phyloP scores from a whole-genome alignment of 305 asterid genomes.

The Fraxinus dipetala region DNA sequence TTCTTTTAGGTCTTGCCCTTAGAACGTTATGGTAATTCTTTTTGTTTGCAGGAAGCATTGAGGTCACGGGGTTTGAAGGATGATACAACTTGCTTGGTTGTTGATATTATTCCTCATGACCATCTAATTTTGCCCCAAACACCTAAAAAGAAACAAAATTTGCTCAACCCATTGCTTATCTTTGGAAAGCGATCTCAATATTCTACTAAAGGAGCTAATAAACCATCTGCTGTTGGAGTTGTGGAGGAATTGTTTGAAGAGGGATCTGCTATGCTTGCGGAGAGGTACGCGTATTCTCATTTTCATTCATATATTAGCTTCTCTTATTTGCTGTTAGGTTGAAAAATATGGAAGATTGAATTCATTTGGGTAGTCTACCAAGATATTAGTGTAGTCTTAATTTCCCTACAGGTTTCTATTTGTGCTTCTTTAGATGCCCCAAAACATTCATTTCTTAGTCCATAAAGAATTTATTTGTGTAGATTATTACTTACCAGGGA shows the following conservation, averaged over 20 bases:
- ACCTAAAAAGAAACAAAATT: constrained; percentile 66
- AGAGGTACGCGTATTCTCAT: constrained; percentile 52
- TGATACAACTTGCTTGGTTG: constrained; percentile 98
- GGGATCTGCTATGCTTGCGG: constrained; percentile 99
- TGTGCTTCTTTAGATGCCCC: background rate
- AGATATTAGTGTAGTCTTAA: background rate
- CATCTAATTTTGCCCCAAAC: constrained; percentile 63
- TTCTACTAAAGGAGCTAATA: constrained; percentile 57
- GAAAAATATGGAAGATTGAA: background rate
- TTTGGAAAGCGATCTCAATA: constrained; percentile 56
- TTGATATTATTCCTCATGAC: constrained; percentile 93
- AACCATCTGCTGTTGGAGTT: constrained; percentile 81
- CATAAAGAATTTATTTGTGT: background rate
- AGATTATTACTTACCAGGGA: background rate
- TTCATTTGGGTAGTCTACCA: background rate
- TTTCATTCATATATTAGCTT: background rate
- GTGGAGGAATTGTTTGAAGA: constrained; percentile 98
- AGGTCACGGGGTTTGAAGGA: constrained; percentile 95
- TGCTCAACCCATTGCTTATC: constrained; percentile 54
- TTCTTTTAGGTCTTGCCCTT: background rate
- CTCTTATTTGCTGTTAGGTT: constrained; percentile 2
- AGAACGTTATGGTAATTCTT: background rate
- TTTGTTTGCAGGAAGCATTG: constrained; percentile 76
- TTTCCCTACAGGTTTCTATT: background rate
- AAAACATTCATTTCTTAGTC: background rate